Evolutionary conservation across 2,329 filamentous ascomycete genomes (phyloP).

Genomic region (Xylariales sp.): DNA sequence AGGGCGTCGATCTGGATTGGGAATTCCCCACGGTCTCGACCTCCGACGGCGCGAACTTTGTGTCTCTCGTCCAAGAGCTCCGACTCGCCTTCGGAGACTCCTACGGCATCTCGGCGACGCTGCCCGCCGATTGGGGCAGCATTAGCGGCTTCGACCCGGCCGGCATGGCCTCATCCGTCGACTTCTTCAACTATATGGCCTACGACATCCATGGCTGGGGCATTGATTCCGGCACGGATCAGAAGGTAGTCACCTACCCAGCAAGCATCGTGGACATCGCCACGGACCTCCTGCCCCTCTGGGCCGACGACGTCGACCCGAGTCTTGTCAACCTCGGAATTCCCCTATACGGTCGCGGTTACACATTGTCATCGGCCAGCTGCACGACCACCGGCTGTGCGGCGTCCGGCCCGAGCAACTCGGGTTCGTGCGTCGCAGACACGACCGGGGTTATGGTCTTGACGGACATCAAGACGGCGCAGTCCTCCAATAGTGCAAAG

Average conservation of each 20-base stretch:
- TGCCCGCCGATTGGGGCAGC: slow-evolving; percentile 3
- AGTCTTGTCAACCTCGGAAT: slow-evolving; percentile 23
- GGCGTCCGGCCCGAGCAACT: neutral
- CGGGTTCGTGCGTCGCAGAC: slow-evolving; percentile 4
- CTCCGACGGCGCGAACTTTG: slow-evolving; percentile 14
- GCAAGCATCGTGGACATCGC: slow-evolving; percentile 37
- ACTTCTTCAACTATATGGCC: slow-evolving; percentile 30
- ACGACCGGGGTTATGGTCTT: slow-evolving; percentile 6
- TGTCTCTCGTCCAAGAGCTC: slow-evolving; percentile 42
- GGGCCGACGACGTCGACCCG: slow-evolving; percentile 31
- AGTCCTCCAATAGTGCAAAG: neutral
- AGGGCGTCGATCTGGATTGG: slow-evolving; percentile 16
- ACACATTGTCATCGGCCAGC: neutral
- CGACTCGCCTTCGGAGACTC: neutral
- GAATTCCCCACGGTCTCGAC: slow-evolving; percentile 14
- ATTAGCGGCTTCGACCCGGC: slow-evolving; percentile 9
- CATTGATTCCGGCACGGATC: slow-evolving; percentile 14
- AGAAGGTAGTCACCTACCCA: slow-evolving; percentile 25
- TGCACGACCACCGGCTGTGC: neutral
- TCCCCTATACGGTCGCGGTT: neutral
- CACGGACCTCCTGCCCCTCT: slow-evolving; percentile 31
- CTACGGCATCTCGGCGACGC: slow-evolving; percentile 7
- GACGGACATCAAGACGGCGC: neutral
- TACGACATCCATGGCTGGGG: slow-evolving; percentile 37
- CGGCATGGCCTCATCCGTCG: slow-evolving; percentile 10